Base-by-base conservation (phyloP, 305 asterid species). In the Andrographis paniculata region DNA sequence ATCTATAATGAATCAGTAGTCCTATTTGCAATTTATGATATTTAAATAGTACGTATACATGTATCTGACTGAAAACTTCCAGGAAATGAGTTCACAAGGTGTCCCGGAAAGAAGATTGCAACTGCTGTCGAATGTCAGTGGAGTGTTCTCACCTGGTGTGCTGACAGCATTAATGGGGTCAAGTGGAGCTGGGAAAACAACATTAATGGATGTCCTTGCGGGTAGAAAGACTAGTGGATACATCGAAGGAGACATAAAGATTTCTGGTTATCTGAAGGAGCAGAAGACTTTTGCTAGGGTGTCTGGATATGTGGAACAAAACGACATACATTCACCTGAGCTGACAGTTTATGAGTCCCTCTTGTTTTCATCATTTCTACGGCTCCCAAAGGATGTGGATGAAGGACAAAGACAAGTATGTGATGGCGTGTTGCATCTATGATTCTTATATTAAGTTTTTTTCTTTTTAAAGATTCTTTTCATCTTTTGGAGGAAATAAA, bases 181-280 rank as follows among this genome's bases (percentile, higher is more conserved):
- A 17, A 87, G 95, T 61, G 97, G 97, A 38, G 97, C 97, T 18
- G 97, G 97, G 31, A 87, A 87, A 66, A 87, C 97, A 58, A 87
- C 97, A 23, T 60, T 87, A 74, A 74, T 84, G 97, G 97, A 87
- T 63, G 94, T 85, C 22, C 92, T 87, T 47, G 82, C 97, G 13
- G 95, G 96, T 53, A 69, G 97, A 61, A 87, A 87, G 69, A 87
- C 97, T 0, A 72, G 78, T 37, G 97, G 97, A 30, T 81, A 73
- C 47, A 79, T 80, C 35, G 95, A 87, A 65, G 97, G 97, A 49
- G 94, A 87, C 31, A 70, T 84, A 46, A 75, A 52, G 60, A 84
- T 84, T 45, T 81, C 95, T 39, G 95, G 97, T 47, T 70, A 71
- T 66, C 82, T 61, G 0, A 87, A 84, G 73, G 74, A 81, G 50